A percentile compares a stretch with the other conserved stretches of the same genome.
These are phyloP conservation scores for Microdochium bolleyi DNA, from an alignment of 2,329 filamentous ascomycete genomes.

Conservation along the genomic window DNA sequence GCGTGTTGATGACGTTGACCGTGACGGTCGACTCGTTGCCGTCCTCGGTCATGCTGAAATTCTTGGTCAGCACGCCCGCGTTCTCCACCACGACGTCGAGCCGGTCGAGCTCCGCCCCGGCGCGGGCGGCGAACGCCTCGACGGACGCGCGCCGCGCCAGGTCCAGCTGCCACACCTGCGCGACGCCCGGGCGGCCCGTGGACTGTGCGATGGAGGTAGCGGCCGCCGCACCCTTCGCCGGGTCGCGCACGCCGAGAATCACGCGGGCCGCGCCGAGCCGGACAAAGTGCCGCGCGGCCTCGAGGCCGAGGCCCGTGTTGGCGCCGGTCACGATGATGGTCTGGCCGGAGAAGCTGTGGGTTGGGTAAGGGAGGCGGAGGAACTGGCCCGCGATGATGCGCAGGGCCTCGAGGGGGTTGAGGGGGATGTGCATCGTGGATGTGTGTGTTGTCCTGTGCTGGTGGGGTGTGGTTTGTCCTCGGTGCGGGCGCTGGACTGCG, in stretches of 20 bases:
- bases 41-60: slow-evolving; percentile 20
- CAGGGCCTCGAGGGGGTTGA: background rate
- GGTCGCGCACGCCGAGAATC: slow-evolving; percentile 8
- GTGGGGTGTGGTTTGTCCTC: too few relatives aligned
- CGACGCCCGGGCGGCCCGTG: background rate
- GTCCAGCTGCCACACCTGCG: slow-evolving; percentile 30
- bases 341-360: background rate
- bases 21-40: slow-evolving; percentile 34
- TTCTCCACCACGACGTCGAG: slow-evolving; percentile 27
- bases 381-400: background rate
- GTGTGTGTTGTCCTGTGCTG: background rate
- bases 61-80: slow-evolving; percentile 23
- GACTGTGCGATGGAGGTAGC: background rate
- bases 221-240: slow-evolving; percentile 6
- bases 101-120: slow-evolving; percentile 16
- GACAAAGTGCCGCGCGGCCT: slow-evolving; percentile 11
- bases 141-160: slow-evolving; percentile 26
- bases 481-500: too few relatives aligned
- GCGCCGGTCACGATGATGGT: slow-evolving; percentile 11
- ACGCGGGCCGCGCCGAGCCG: slow-evolving; percentile 8
- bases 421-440: background rate
- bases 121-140: slow-evolving; percentile 21
- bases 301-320: slow-evolving; percentile 10
- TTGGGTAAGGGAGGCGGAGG: background rate
- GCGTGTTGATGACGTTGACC: slow-evolving; percentile 38